Evolutionary conservation across 805 yeast genomes (phyloP).

Genomic region (Metschnikowia colocasiae): DNA sequence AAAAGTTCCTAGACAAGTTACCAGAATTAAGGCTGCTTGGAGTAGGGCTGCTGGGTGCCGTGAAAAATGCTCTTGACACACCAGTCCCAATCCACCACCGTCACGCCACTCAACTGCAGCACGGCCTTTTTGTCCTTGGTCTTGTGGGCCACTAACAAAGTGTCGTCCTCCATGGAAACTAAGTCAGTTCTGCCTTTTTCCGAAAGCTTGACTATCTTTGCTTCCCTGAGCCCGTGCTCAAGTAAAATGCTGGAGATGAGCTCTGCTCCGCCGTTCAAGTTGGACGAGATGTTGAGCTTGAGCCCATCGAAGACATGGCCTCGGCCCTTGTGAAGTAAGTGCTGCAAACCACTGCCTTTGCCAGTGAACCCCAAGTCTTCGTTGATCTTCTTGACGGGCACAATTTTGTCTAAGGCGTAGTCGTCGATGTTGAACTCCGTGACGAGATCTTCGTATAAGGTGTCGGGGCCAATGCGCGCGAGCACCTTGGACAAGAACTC

Average conservation of each 20-base stretch:
- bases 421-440: constrained; percentile 26
- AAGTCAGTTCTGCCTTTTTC: constrained; percentile 17
- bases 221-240: constrained; percentile 53
- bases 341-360: constrained; percentile 14
- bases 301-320: constrained; percentile 43
- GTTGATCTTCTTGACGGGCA: constrained; percentile 30
- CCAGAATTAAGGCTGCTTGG: background rate
- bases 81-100: constrained; percentile 62
- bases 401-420: constrained; percentile 34
- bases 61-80: constrained; percentile 54
- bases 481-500: constrained; percentile 29
- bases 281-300: constrained; percentile 53
- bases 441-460: constrained; percentile 12
- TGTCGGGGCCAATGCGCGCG: constrained; percentile 36
- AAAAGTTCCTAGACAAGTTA: no score
- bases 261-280: constrained; percentile 57
- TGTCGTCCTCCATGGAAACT: constrained; percentile 15
- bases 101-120: constrained; percentile 19
- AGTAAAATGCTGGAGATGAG: constrained; percentile 53
- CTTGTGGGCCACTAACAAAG: constrained; percentile 30
- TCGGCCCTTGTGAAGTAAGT: constrained; percentile 7
- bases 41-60: constrained; percentile 7
- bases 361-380: constrained; percentile 24
- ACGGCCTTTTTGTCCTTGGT: constrained; percentile 28
- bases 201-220: constrained; percentile 21